Evolutionary conservation across 2,329 filamentous ascomycete species (phyloP).

Genomic region (Epichloe bromicola): DNA sequence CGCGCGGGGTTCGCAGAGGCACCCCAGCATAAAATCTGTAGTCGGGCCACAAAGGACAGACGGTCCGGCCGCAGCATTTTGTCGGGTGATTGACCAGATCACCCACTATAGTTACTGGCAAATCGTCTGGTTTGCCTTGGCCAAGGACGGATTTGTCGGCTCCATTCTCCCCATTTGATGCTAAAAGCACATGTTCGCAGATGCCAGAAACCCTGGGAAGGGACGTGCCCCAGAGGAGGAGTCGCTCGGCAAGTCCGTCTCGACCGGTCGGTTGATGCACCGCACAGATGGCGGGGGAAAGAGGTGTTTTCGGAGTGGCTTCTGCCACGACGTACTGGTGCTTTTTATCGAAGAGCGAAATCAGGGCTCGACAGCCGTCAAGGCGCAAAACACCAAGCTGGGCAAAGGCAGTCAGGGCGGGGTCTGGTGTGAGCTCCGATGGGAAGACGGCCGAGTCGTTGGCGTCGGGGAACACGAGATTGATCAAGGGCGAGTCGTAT

Average conservation of each 20-base stretch:
- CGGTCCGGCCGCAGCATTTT: conserved; percentile 13
- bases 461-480: neutral
- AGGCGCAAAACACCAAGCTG: conserved; percentile 34
- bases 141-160: neutral
- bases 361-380: conserved; percentile 26
- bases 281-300: conserved; percentile 13
- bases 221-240: conserved; percentile 19
- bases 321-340: conserved; percentile 39
- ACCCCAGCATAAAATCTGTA: conserved; percentile 27
- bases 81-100: conserved; percentile 21
- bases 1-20: conserved; percentile 25
- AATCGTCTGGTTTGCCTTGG: neutral
- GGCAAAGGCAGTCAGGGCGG: conserved; percentile 33
- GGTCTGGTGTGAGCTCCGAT: conserved; percentile 16
- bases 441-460: conserved; percentile 1
- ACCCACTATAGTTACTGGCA: conserved; percentile 21
- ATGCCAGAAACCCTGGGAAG: conserved; percentile 17
- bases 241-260: conserved; percentile 2
- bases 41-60: conserved; percentile 12
- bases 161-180: neutral
- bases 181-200: conserved; percentile 16
- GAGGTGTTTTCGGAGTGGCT: conserved; percentile 27
- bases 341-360: conserved; percentile 37
- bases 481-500: conserved; percentile 6
- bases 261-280: conserved; percentile 1